Percentiles rank a stretch among this genome's conserved stretches.
phyloP scores from a whole-genome alignment of 2,329 filamentous ascomycete species.

The Aspergillus calidoustus region DNA sequence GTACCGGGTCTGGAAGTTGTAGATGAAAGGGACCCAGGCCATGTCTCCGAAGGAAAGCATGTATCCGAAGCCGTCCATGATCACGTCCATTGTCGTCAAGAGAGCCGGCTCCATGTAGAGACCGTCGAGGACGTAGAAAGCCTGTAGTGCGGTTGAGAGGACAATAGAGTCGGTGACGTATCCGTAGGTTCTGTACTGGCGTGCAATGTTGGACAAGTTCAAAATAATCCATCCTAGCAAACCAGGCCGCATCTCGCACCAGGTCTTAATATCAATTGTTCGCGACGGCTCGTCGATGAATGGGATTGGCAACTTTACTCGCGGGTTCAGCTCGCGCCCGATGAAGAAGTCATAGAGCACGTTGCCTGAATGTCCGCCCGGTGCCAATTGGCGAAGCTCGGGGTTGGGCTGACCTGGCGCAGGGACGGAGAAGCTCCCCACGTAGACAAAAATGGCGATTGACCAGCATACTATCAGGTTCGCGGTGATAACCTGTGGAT shows the following conservation, averaged over 20 bases:
- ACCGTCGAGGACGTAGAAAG: constrained; percentile 81
- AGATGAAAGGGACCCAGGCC: constrained; percentile 90
- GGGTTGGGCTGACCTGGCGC: constrained; percentile 63
- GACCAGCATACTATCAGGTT: constrained; percentile 77
- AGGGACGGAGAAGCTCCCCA: constrained; percentile 80
- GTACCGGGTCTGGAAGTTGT: constrained; percentile 83
- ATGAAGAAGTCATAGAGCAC: constrained; percentile 96
- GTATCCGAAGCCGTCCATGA: constrained; percentile 88
- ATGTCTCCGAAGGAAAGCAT: constrained; percentile 95
- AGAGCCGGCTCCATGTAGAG: constrained; percentile 88
- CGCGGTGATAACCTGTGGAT: constrained; percentile 79
- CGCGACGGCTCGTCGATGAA: constrained; percentile 64
- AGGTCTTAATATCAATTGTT: constrained; percentile 87
- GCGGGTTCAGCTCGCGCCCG: constrained; percentile 91
- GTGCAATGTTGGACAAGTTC: constrained; percentile 81
- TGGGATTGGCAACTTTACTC: constrained; percentile 68
- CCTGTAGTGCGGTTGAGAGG: constrained; percentile 76
- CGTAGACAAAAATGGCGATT: constrained; percentile 78
- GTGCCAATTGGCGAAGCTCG: constrained; percentile 75
- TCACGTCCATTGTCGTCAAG: constrained; percentile 93
- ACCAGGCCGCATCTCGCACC: constrained; percentile 87
- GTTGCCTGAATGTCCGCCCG: constrained; percentile 81
- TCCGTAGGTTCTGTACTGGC: constrained; percentile 85
- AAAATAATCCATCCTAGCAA: constrained; percentile 87
- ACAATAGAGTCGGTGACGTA: constrained; percentile 84